Conservation (phyloP, 1,284 basidiomycete species). For the Leccinum variabile region DNA sequence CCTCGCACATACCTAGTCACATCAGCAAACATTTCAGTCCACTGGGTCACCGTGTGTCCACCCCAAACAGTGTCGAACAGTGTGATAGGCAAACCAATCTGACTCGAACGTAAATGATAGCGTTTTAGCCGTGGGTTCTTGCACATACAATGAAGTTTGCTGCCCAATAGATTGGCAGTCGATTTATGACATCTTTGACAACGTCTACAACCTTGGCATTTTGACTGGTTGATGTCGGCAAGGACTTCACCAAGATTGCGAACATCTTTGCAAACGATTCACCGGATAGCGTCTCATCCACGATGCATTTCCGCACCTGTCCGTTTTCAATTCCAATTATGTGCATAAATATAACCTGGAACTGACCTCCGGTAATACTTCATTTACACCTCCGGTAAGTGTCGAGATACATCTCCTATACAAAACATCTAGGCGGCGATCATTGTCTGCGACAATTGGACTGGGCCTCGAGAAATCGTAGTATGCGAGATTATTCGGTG, state of each 20-base stretch:
- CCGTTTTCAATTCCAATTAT: background rate
- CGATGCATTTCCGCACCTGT: conserved; percentile 17
- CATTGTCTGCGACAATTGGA: background rate
- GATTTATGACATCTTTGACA: conserved; percentile 70
- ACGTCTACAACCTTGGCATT: conserved; percentile 56
- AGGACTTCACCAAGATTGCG: conserved; percentile 15
- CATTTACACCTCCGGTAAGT: conserved; percentile 19
- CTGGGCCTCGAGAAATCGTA: conserved; percentile 28
- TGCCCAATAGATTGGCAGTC: conserved; percentile 65
- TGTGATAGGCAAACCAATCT: conserved; percentile 66
- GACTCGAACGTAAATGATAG: conserved; percentile 24
- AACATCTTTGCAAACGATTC: conserved; percentile 16
- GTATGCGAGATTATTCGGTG: conserved; percentile 14
- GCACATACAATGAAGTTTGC: conserved; percentile 56
- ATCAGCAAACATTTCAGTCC: conserved; percentile 52
- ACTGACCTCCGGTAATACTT: conserved; percentile 21
- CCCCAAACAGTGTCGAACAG: conserved; percentile 46
- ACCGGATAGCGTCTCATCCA: conserved; percentile 11
- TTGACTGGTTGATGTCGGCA: conserved; percentile 35
- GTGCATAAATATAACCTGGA: background rate
- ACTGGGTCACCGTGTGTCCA: conserved; percentile 48
- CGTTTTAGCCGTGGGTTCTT: background rate
- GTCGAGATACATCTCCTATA: conserved; percentile 24
- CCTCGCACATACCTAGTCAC: conserved; percentile 46
- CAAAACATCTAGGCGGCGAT: background rate